Evolutionary conservation across 2,329 filamentous ascomycete species (phyloP).

Genomic region (Dactylellina parvicollis): DNA sequence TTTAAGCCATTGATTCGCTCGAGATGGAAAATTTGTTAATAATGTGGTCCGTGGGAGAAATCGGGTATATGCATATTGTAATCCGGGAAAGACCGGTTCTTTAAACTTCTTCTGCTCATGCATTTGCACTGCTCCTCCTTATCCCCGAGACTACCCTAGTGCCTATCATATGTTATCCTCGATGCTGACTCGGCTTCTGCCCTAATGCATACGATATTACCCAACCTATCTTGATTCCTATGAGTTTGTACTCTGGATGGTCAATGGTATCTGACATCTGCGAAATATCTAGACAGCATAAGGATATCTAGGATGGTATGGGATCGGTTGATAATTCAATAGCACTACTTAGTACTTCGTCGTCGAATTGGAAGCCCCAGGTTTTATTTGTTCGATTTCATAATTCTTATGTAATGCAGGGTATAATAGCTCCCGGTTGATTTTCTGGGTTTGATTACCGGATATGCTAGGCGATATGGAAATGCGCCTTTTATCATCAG

Average conservation of each 20-base stretch:
- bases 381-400: neutral
- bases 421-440: neutral
- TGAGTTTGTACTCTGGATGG: neutral
- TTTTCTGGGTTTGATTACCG: neutral
- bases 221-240: neutral
- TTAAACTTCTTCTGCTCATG: neutral
- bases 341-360: too few relatives aligned
- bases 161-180: neutral
- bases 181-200: neutral
- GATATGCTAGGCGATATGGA: constrained; percentile 4
- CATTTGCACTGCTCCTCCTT: neutral
- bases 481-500: constrained; percentile 4
- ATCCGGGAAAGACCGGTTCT: neutral
- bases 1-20: constrained; percentile 8
- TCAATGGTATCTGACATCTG: neutral
- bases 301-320: too few relatives aligned
- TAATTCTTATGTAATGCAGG: constrained; percentile 23
- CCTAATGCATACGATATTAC: neutral
- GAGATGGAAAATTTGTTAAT: neutral
- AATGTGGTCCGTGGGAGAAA: neutral
- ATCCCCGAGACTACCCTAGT: too few relatives aligned
- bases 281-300: too few relatives aligned
- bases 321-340: too few relatives aligned
- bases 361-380: neutral
- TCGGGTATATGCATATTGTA: constrained; percentile 7